Base-by-base conservation (phyloP, 1,139 yeast species). In the Suhomyces guaymorum region DNA sequence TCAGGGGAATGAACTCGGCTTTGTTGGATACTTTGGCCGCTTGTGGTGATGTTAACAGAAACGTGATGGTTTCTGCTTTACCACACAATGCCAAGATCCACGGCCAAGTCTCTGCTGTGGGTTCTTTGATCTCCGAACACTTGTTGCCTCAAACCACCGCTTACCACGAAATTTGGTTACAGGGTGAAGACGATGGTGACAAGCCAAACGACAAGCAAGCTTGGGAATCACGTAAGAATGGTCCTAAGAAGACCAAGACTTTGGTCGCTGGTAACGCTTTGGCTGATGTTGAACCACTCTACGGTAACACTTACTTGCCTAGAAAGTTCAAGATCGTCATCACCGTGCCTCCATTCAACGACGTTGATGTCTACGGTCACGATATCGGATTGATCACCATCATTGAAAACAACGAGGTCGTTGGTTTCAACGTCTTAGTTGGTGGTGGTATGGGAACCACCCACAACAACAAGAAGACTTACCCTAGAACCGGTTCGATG, bases 381-480 rank as follows among this genome's bases (percentile, higher is more conserved):
- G 98, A 92, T 66, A 78, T 90, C 52, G 98, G 97, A 47, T 73
- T 92, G 51, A 80, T 92, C 59, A 89, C 97, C 21, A 89, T 92
- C 57, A 81, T 88, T 30, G 87, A 83, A 52, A 75, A 78, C 48
- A 70, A 79, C 44, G 73, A 73, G 32, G 80, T 73, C 41, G 63
- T 62, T 34, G 98, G 97, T 35, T 92, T 80, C 72, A 90, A 92
- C 54, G 80, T 92, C 33, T 75, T 85, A 44, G 96, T 83, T 44
- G 98, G 97, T 61, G 98, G 97, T 69, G 98, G 97, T 73, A 90
- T 92, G 97, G 98, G 97, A 53, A 78, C 95, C 25, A 92, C 97
- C 21, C 98, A 92, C 63, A 90, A 90, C 72, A 92, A 92, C 70
- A 84, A 84, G 57, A 92, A 90, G 74, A 92, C 98, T 0, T 92